Evolutionary conservation across 2,329 filamentous ascomycete genomes (phyloP).

Genomic region (Colletotrichum trifolii): DNA sequence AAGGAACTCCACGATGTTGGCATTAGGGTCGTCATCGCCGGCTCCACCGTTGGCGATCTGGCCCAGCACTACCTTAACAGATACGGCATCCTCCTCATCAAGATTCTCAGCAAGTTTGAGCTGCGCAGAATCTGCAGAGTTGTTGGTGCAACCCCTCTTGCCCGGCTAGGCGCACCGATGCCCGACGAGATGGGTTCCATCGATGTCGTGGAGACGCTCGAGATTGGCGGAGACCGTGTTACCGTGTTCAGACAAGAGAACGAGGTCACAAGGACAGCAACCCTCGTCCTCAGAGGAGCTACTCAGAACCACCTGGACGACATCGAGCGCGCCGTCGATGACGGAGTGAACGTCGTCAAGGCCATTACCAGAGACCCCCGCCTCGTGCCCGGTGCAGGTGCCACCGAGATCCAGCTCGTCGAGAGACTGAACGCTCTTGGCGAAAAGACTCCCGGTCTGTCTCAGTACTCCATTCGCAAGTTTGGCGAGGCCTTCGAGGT

Average conservation of each 20-base stretch:
- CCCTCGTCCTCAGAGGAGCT: conserved; percentile 91
- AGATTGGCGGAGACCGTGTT: conserved; percentile 97
- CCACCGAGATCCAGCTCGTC: conserved; percentile 92
- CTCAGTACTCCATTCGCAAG: conserved; percentile 97
- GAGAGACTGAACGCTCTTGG: conserved; percentile 91
- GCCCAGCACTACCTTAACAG: conserved; percentile 98
- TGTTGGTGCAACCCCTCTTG: conserved; percentile 95
- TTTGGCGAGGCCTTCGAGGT: conserved; percentile 98
- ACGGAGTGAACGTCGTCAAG: conserved; percentile 98
- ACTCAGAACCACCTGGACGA: conserved; percentile 99
- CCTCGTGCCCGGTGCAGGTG: conserved; percentile 92
- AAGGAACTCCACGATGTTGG: conserved; percentile 97
- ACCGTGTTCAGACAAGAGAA: conserved; percentile 98
- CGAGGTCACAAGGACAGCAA: conserved; percentile 91
- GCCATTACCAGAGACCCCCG: conserved; percentile 94
- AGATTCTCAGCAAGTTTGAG: conserved; percentile 98
- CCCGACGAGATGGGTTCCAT: conserved; percentile 99
- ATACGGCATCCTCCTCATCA: conserved; percentile 94
- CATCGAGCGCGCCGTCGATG: conserved; percentile 95
- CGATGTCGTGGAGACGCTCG: conserved; percentile 94
- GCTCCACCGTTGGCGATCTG: conserved; percentile 89
- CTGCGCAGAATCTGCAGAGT: conserved; percentile 94
- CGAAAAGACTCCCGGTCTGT: conserved; percentile 90
- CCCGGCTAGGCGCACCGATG: conserved; percentile 95
- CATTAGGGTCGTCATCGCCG: conserved; percentile 89